Conservation (phyloP, 768 basidiomycete species). For the Amanita jacksonii region DNA sequence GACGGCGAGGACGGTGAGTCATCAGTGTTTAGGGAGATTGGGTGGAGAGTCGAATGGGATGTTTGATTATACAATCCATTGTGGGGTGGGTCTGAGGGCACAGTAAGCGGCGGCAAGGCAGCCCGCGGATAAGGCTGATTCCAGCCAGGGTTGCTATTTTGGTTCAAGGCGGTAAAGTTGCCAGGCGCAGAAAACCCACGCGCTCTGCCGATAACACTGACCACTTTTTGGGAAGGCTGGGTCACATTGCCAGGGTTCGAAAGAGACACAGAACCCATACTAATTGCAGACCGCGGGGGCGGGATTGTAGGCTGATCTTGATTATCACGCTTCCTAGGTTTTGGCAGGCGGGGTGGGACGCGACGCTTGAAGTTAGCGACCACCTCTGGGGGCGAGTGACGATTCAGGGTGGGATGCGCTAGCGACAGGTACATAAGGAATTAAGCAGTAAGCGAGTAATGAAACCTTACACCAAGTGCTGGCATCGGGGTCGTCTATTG, state of each 20-base stretch:
- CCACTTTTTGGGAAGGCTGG: slow-evolving; percentile 29
- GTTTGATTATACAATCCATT: slow-evolving; percentile 51
- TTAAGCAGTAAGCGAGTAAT: not conserved
- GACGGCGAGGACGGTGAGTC: slow-evolving; percentile 48
- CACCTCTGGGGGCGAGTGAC: slow-evolving; percentile 82
- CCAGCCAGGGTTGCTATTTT: slow-evolving; percentile 50
- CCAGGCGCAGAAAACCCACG: slow-evolving; percentile 82
- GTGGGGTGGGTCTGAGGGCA: slow-evolving; percentile 67
- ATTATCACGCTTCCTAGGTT: slow-evolving; percentile 72
- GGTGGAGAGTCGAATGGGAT: slow-evolving; percentile 46
- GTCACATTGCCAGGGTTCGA: slow-evolving; percentile 45
- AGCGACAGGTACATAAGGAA: slow-evolving; percentile 7
- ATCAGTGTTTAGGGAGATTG: slow-evolving; percentile 54
- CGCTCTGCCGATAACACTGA: slow-evolving; percentile 40
- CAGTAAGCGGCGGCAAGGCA: slow-evolving; percentile 72
- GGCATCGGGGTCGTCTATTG: slow-evolving; percentile 92
- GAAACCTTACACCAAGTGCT: slow-evolving; percentile 79
- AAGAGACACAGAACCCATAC: slow-evolving; percentile 59
- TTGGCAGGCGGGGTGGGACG: slow-evolving; percentile 86
- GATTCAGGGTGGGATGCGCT: slow-evolving; percentile 90
- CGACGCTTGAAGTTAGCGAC: slow-evolving; percentile 94
- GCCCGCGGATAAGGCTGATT: slow-evolving; percentile 48
- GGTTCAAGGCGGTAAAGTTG: slow-evolving; percentile 64
- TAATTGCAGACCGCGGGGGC: slow-evolving; percentile 68
- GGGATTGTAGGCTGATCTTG: slow-evolving; percentile 63